Conservation (phyloP, 805 yeast genomes). For the Sugiyamaella mastotermitis region DNA sequence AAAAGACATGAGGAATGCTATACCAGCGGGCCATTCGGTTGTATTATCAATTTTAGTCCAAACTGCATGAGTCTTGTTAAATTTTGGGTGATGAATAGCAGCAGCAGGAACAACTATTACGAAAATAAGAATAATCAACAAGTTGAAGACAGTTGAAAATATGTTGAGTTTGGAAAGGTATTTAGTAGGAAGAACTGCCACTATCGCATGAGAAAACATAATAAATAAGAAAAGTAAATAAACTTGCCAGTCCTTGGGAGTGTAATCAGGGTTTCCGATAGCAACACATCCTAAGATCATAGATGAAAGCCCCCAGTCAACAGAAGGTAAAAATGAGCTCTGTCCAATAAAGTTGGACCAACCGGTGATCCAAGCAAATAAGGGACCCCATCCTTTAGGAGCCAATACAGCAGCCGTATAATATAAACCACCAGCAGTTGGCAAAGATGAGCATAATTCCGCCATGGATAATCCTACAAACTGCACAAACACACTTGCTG, state of each 20-base stretch:
- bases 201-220: slow-evolving; percentile 40
- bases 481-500: slow-evolving; percentile 57
- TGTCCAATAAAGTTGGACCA: slow-evolving; percentile 63
- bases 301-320: slow-evolving; percentile 50
- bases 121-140: slow-evolving; percentile 44
- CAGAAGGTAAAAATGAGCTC: slow-evolving; percentile 57
- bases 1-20: slow-evolving; percentile 70
- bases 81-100: slow-evolving; percentile 35
- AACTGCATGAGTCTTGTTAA: slow-evolving; percentile 43
- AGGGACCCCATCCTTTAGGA: slow-evolving; percentile 47
- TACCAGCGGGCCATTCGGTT: slow-evolving; percentile 64
- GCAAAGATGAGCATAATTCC: slow-evolving; percentile 41
- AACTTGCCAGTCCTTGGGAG: slow-evolving; percentile 42
- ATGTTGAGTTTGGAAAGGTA: slow-evolving; percentile 48
- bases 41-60: slow-evolving; percentile 42
- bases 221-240: slow-evolving; percentile 48
- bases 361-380: slow-evolving; percentile 56
- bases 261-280: slow-evolving; percentile 35
- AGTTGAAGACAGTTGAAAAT: slow-evolving; percentile 44
- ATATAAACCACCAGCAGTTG: slow-evolving; percentile 18
- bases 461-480: slow-evolving; percentile 66
- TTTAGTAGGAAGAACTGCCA: slow-evolving; percentile 50
- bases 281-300: slow-evolving; percentile 49
- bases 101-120: slow-evolving; percentile 50
- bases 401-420: slow-evolving; percentile 57